These are phyloP conservation scores for Chondrostereum purpureum DNA, from an alignment of 1,284 basidiomycete genomes.

Conservation along the genomic window DNA sequence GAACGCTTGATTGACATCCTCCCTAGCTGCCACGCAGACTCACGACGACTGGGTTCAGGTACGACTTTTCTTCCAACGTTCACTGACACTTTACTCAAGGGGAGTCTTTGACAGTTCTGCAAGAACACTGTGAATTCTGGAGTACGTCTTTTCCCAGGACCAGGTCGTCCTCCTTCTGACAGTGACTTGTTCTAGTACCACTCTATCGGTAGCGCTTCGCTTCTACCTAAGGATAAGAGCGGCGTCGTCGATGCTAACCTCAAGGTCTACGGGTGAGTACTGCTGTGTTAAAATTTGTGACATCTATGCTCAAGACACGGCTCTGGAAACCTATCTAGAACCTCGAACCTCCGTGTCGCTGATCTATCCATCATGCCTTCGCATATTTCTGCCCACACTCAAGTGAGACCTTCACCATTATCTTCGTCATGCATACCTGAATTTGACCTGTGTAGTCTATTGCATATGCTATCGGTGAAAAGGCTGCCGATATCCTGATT, in stretches of 20 bases:
- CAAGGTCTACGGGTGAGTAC: neutral
- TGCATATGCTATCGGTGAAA: constrained; percentile 8
- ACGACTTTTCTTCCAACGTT: neutral
- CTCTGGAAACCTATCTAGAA: neutral
- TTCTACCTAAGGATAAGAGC: neutral
- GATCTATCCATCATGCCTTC: neutral
- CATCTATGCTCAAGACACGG: neutral
- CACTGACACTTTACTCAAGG: neutral
- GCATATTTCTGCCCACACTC: neutral
- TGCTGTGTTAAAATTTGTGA: neutral
- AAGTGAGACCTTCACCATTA: neutral
- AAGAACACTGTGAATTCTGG: constrained; percentile 1
- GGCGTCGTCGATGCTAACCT: neutral
- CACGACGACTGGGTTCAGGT: constrained; percentile 3
- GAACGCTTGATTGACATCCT: neutral
- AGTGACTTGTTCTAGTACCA: neutral
- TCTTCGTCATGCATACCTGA: neutral
- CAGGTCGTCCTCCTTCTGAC: too few relatives aligned
- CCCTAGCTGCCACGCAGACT: neutral
- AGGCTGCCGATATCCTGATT: constrained; percentile 6
- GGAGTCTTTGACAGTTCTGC: constrained; percentile 1
- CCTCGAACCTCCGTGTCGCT: neutral
- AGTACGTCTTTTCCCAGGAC: too few relatives aligned
- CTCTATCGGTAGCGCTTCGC: neutral
- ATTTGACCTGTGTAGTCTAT: neutral